These are phyloP conservation scores for Suhomyces tanzawaensis DNA, from an alignment of 805 yeast species.

Conservation along the genomic window DNA sequence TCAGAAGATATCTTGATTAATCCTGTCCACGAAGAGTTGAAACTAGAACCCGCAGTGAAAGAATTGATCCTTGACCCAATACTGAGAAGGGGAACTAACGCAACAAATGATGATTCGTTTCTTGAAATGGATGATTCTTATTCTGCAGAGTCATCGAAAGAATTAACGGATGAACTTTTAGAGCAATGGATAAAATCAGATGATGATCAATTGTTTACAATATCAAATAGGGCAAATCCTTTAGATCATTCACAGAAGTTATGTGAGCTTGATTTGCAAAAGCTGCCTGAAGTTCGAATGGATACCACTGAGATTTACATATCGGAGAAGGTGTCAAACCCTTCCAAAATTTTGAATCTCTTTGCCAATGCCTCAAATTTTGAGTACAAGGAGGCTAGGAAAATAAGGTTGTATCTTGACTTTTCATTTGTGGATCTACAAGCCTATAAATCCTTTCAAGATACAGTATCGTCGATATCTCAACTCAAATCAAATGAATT, in stretches of 20 bases:
- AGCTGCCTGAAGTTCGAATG: too few relatives aligned
- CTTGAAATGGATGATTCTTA: too few relatives aligned
- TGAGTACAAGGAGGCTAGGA: slow-evolving; percentile 1
- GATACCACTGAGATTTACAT: slow-evolving; percentile 3
- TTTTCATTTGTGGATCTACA: slow-evolving; percentile 5
- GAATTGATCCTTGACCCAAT: slow-evolving; percentile 6
- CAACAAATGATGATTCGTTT: background rate
- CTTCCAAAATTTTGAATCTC: slow-evolving; percentile 1
- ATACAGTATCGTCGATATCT: slow-evolving; percentile 1
- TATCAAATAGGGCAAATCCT: background rate
- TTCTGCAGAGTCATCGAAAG: too few relatives aligned
- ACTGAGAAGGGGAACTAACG: slow-evolving; percentile 5
- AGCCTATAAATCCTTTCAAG: slow-evolving; percentile 4
- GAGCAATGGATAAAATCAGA: slow-evolving; percentile 1
- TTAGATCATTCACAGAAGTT: too few relatives aligned
- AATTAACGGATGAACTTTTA: background rate
- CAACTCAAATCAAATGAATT: background rate
- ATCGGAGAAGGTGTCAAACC: slow-evolving; percentile 3
- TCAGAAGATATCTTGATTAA: slow-evolving; percentile 3
- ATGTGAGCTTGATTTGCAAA: too few relatives aligned
- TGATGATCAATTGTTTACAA: background rate
- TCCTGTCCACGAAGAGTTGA: slow-evolving; percentile 9
- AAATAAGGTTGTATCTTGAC: slow-evolving; percentile 6
- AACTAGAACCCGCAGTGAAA: slow-evolving; percentile 7
- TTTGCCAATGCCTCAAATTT: slow-evolving; percentile 2